Evolutionary conservation across 2,329 filamentous ascomycete genomes (phyloP).

Genomic region (Hypoxylon sp.): DNA sequence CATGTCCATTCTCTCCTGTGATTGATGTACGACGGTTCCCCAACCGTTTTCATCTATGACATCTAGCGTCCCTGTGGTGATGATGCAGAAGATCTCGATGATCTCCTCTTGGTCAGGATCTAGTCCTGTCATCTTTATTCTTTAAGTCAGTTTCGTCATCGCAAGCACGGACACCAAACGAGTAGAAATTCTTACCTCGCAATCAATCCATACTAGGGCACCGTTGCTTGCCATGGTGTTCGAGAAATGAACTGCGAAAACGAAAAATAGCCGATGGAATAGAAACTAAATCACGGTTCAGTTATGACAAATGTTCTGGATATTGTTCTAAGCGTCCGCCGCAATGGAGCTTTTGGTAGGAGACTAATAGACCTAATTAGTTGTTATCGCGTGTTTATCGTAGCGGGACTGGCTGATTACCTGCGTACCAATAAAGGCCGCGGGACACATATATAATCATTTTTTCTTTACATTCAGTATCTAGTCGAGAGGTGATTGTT

Average conservation of each 20-base stretch:
- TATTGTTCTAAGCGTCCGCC: background rate
- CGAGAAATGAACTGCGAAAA: background rate
- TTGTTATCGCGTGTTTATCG: background rate
- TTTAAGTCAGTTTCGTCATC: constrained; percentile 20
- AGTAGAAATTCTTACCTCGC: constrained; percentile 60
- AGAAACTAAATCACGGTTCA: background rate
- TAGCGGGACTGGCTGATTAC: too few relatives aligned
- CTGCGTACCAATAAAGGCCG: too few relatives aligned
- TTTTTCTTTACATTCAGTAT: background rate
- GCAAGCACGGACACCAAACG: background rate
- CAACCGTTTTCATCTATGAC: constrained; percentile 83
- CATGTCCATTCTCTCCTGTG: constrained; percentile 75
- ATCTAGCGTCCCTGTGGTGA: constrained; percentile 85
- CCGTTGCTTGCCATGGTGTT: constrained; percentile 48
- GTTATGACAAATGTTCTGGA: background rate
- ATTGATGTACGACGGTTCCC: constrained; percentile 83
- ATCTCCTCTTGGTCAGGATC: constrained; percentile 85
- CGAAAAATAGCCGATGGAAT: background rate
- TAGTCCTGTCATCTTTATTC: constrained; percentile 90
- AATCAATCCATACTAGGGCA: constrained; percentile 89
- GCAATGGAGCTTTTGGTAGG: background rate
- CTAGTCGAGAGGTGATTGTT: background rate
- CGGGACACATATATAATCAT: background rate
- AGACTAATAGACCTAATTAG: background rate
- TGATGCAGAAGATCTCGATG: constrained; percentile 91